Evolutionary conservation across 2,329 filamentous ascomycete genomes (phyloP), one percentile per base, ranked within the genome.

Genomic region (Botryotinia calthae): DNA sequence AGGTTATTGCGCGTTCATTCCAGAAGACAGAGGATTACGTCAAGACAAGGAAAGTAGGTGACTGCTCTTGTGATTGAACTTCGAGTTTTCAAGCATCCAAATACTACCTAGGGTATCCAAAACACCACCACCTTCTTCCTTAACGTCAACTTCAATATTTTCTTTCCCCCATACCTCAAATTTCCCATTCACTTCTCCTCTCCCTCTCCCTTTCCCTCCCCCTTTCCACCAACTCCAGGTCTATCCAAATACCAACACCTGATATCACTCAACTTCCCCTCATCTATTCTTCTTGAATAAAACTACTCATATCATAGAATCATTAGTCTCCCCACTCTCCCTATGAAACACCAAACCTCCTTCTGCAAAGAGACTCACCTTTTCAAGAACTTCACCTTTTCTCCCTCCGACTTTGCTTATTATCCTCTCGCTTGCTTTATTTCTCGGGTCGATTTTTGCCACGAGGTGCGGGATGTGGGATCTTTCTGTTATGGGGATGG

Each of bases 231-330:
- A 16, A 16, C 34, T 18, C 63, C 73, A 37, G 77, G 76, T 25
- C 77, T 66, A 74, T 76, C 74, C 48, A 78, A 70, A 72, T 75
- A 75, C 76, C 76, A 77, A 73, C 74, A 76, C 4, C 48, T 28
- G 7, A 76, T 4, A 71, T 76, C 75, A 51, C 68, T 73, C 42
- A 71, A 73, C 22, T 48, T 64, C 8, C 72, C 73, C 9, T 28
- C 54, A 54, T 74, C 73, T 31, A 61, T 58, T 18, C 14, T 44
- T 10, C 67, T 40, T 5, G 51, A 58, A 44, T 70, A 70, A 16
- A 20, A 58, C 67, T 70, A 28, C 42, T 2, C 16, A 22, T 20
- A 68, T 42, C 34, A 10, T 22, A 40, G 12, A 56, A 20, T 44
- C 63, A 44, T 31, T 22, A 65, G 25, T 54, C 51, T 42, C 20